Base-by-base conservation (phyloP, 805 yeast species). In the Scheffersomyces stipitis region DNA sequence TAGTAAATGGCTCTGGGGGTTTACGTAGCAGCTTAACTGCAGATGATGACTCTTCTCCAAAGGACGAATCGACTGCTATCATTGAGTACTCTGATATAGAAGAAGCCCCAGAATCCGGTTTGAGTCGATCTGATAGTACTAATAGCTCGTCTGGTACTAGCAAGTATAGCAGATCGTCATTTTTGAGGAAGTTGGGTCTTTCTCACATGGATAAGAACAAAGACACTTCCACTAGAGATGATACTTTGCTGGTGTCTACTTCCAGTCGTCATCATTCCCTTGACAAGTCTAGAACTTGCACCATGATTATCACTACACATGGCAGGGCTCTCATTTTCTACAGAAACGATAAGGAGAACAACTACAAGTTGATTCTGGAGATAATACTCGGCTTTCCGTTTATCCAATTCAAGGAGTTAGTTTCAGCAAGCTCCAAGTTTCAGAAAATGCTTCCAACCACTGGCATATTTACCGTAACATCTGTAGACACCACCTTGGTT, bases 51-150 rank as follows among this genome's bases (percentile, higher is more conserved):
- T 65, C 60, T 28, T 75, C 69, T 32, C 78, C 63, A 20, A 78
- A 76, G 46, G 83, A 80, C 48, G 81, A 79, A 47, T 60, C 69
- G 22, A 84, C 79, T 44, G 80, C 83, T 3, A 80, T 91, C 23
- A 73, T 84, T 14, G 96, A 89, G 26, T 54, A 45, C 38, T 45
- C 41, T 28, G 48, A 50, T 15, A 40, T 45, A 9, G 62, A 54
- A 32, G 57, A 49, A 26, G 26, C 40, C 4, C 36, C 40, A 15
- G 27, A 23, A 4, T 42, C 52, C 4, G n/a, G n/a, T n/a, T 27
- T 3, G 34, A 30, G 10, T 17, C 5, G 27, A 4, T 12, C 38
- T 9, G 27, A 17, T 8, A 18, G 26, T 15, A 32, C 26, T 9
- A 28, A 5, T n/a, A 20, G 20, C 7, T 5, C 27, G 8, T 17